A percentile compares a stretch with the other conserved stretches of the same genome.
Evolutionary conservation across 208 protist genomes (phyloP).

Genomic region (Borovskyia barvae): DNA sequence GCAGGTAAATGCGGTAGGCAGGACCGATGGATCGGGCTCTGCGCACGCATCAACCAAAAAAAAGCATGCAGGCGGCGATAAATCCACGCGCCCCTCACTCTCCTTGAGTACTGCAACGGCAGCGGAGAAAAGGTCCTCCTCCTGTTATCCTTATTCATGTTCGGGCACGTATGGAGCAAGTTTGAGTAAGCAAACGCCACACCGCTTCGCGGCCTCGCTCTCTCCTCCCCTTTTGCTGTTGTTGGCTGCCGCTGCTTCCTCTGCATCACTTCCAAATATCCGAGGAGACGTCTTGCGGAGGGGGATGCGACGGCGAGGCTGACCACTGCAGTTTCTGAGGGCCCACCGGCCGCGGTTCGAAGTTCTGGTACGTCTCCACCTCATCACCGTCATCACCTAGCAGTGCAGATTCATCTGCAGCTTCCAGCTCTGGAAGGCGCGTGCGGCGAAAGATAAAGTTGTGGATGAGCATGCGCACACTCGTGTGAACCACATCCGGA

Average conservation of each 20-base stretch:
- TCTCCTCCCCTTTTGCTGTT: not conserved
- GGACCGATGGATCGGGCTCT: too few species aligned
- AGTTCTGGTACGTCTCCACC: slow-evolving; percentile 74
- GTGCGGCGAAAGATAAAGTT: slow-evolving; percentile 80
- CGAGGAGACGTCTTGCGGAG: slow-evolving; percentile 21
- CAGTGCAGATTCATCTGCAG: slow-evolving; percentile 47
- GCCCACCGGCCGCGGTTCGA: slow-evolving; percentile 53
- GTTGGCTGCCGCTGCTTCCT: not conserved
- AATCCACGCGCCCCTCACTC: too few species aligned
- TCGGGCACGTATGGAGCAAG: not conserved
- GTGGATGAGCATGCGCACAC: slow-evolving; percentile 85
- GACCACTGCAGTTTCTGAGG: slow-evolving; percentile 46
- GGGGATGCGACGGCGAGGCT: slow-evolving; percentile 27
- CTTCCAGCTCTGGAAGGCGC: slow-evolving; percentile 48
- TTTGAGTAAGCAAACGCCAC: too few species aligned
- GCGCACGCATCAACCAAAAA: too few species aligned
- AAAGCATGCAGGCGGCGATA: too few species aligned
- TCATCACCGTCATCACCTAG: slow-evolving; percentile 30
- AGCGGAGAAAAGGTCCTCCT: too few species aligned
- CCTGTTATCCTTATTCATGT: not conserved
- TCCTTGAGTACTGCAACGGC: too few species aligned
- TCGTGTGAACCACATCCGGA: slow-evolving; percentile 84
- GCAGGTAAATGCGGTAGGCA: too few species aligned
- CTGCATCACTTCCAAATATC: slow-evolving; percentile 27
- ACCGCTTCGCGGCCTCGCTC: too few species aligned